phyloP scores from a whole-genome alignment of 306 rosid species.

The Hippophae tibetana region DNA sequence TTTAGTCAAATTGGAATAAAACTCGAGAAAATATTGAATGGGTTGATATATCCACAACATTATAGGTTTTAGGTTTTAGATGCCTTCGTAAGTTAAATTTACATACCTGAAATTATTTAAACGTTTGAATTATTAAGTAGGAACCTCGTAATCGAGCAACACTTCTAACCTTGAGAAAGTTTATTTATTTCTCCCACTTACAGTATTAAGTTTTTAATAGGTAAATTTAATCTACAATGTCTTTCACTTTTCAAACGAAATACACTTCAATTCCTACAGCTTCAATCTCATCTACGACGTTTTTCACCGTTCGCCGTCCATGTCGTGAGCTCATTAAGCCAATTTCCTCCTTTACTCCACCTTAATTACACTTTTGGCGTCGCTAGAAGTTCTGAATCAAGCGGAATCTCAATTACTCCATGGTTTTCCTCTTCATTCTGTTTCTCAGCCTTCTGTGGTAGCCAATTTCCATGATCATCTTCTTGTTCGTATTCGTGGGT shows the following conservation, averaged over 20 bases:
- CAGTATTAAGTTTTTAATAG: not conserved
- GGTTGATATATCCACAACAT: too few relatives aligned
- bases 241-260: constrained; percentile 24
- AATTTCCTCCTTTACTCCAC: constrained; percentile 36
- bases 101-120: too few relatives aligned
- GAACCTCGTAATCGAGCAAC: too few relatives aligned
- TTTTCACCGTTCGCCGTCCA: constrained; percentile 47
- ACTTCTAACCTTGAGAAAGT: too few relatives aligned
- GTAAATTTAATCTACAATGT: constrained; percentile 19
- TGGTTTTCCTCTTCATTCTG: not conserved
- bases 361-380: not conserved
- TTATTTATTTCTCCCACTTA: not conserved
- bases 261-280: constrained; percentile 23
- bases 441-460: not conserved
- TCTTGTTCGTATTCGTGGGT: not conserved
- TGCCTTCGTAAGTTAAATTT: too few relatives aligned
- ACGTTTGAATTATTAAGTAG: too few relatives aligned
- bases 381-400: not conserved
- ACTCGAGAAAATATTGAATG: too few relatives aligned
- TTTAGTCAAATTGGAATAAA: too few relatives aligned
- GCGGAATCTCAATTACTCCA: not conserved
- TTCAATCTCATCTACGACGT: constrained; percentile 20
- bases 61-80: too few relatives aligned
- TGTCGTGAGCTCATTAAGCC: constrained; percentile 48
- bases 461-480: not conserved